Conservation (phyloP, 2,329 filamentous ascomycete species). For the Epicoccum sorghinum region DNA sequence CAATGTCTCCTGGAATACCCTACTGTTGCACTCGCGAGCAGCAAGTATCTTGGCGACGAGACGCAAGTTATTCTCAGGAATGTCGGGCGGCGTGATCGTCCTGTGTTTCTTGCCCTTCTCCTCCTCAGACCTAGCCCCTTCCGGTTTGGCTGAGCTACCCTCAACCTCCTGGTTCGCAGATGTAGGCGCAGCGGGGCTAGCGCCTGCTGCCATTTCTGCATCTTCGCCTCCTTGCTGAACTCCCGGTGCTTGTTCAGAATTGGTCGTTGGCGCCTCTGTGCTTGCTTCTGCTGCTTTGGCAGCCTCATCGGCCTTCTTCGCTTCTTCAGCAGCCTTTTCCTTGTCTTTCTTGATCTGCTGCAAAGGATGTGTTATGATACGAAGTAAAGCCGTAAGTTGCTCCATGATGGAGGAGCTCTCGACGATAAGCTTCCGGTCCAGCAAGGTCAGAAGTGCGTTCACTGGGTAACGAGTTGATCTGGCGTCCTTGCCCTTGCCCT, state of each 20-base stretch:
- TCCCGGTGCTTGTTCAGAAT: conserved; percentile 16
- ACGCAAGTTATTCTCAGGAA: conserved; percentile 87
- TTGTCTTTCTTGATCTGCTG: conserved; percentile 85
- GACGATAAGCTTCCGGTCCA: conserved; percentile 94
- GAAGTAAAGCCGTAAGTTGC: conserved; percentile 82
- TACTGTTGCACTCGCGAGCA: conserved; percentile 93
- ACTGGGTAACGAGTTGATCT: conserved; percentile 88
- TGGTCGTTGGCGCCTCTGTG: conserved; percentile 28
- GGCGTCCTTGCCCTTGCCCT: conserved; percentile 85
- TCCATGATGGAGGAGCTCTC: conserved; percentile 98
- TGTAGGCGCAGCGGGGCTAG: conserved; percentile 35
- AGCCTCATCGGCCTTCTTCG: conserved; percentile 39
- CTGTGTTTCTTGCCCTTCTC: conserved; percentile 60
- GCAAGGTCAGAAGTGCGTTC: conserved; percentile 84
- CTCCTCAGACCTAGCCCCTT: conserved; percentile 42
- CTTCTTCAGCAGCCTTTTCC: conserved; percentile 63
- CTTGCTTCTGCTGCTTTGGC: conserved; percentile 12
- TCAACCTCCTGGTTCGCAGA: conserved; percentile 20
- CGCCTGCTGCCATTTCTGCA: conserved; percentile 48
- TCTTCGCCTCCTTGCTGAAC: conserved; percentile 25
- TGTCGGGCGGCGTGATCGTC: conserved; percentile 77
- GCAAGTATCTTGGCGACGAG: conserved; percentile 97
- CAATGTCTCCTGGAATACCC: conserved; percentile 96
- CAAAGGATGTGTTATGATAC: conserved; percentile 85
- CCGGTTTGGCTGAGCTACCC: conserved; percentile 36